These are phyloP conservation scores for Pyrenula massariospora DNA, from an alignment of 495 filamentous ascomycete genomes.

Conservation along the genomic window DNA sequence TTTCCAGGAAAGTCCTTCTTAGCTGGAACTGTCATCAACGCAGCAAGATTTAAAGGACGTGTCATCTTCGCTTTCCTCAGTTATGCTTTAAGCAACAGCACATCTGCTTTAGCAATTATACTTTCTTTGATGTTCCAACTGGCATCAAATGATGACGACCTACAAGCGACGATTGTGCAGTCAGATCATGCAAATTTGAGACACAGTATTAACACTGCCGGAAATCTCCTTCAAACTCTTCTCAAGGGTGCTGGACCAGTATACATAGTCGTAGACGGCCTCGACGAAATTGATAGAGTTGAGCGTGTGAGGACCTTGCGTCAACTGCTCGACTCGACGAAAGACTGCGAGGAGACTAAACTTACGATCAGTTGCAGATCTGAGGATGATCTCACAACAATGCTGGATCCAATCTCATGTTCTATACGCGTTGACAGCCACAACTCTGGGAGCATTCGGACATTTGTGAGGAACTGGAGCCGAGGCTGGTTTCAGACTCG, in stretches of 20 bases:
- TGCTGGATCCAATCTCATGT: constrained; percentile 3
- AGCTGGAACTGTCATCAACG: constrained; percentile 6
- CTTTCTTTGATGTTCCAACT: constrained; percentile 16
- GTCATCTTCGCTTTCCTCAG: constrained; percentile 12
- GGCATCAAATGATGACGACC: constrained; percentile 9
- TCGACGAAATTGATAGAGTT: constrained; percentile 15
- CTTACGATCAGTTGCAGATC: constrained; percentile 11
- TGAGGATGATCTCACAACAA: constrained; percentile 5
- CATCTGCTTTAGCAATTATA: constrained; percentile 11
- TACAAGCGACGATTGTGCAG: constrained; percentile 9
- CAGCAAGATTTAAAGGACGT: constrained; percentile 2
- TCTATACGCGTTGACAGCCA: constrained; percentile 9
- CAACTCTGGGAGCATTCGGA: constrained; percentile 13
- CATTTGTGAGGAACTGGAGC: constrained; percentile 6
- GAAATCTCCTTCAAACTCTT: constrained; percentile 6
- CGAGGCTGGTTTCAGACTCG: constrained; percentile 6
- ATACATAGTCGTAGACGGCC: constrained; percentile 15
- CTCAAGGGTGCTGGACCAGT: constrained; percentile 7
- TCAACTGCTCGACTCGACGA: constrained; percentile 6
- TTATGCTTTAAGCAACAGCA: constrained; percentile 7
- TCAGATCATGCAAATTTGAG: constrained; percentile 5
- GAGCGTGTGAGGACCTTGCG: constrained; percentile 11
- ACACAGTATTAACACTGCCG: constrained; percentile 1
- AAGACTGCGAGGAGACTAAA: constrained; percentile 5
- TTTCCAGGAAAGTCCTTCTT: constrained; percentile 6